Evolutionary conservation across 495 filamentous ascomycete genomes (phyloP), one percentile per base, ranked within the genome.

Genomic region (Neurospora intermedia): DNA sequence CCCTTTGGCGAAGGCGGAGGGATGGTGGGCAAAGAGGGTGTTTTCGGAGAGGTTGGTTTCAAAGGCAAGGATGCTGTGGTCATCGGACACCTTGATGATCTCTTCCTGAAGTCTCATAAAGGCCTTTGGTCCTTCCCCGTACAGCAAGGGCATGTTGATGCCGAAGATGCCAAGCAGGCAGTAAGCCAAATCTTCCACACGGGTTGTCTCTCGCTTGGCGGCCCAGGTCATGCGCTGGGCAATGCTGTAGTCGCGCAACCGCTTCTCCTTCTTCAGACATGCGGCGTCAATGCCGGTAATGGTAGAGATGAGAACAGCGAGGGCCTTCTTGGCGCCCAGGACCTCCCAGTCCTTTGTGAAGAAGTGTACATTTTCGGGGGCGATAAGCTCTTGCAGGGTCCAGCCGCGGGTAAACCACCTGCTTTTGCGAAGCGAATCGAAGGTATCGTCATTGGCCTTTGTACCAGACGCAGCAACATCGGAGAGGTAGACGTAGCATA

Each of bases 121-220:
- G 1, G 77, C 76, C 27, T 77, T 76, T 4, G 66, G 35, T 7
- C 84, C 81, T 69, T 86, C 83, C 4, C 85, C 83, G 48, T 86
- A 86, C 0, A 85, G 74, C 42, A 85, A 38, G 0, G 84, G 83
- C 82, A 86, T 85, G 70, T 76, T 82, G 69, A 86, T 76, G 27
- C 75, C 77, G 59, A 86, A 85, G 11, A 86, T 71, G 1, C 84
- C 84, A 27, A 86, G 71, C 3, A 86, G 71, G 48, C 78, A 82
- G 73, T 86, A 86, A 2, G 83, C 83, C 18, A 74, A 75, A 71
- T 86, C 84, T 75, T 84, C 81, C 18, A 70, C 43, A 3, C 81
- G 69, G 0, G 75, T 82, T 0, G 82, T 84, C 5, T 69, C 39
- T 43, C 83, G 69, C 10, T 74, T 70, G 4, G 82, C 74, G 6